These are phyloP conservation scores for Penicillium manginii DNA, from an alignment of 495 filamentous ascomycete genomes.

Conservation along the genomic window DNA sequence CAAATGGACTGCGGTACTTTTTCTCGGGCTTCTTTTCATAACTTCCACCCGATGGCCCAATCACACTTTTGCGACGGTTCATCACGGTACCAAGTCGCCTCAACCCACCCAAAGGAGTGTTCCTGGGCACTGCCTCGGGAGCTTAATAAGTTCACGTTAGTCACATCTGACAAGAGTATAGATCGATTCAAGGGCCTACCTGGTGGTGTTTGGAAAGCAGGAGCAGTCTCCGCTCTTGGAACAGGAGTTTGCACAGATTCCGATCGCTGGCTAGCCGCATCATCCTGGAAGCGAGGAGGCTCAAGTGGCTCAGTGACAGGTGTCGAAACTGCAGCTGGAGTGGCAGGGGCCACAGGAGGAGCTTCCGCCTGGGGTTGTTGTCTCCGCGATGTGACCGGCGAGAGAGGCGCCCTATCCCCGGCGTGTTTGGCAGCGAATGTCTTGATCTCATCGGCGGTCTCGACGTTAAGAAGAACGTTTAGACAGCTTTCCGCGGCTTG, in stretches of 20 bases:
- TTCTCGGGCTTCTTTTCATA: conserved; percentile 52
- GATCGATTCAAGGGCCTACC: conserved; percentile 29
- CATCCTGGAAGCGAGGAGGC: conserved; percentile 50
- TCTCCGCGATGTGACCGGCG: conserved; percentile 22
- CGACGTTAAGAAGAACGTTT: conserved; percentile 83
- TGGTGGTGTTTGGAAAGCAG: conserved; percentile 46
- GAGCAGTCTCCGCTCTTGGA: conserved; percentile 38
- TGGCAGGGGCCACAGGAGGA: conserved; percentile 11
- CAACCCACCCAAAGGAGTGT: conserved; percentile 54
- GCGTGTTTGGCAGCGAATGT: conserved; percentile 68
- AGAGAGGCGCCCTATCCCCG: conserved; percentile 25
- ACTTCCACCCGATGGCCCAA: conserved; percentile 35
- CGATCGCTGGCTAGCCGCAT: conserved; percentile 66
- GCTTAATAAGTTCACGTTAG: conserved; percentile 20
- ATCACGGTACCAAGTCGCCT: conserved; percentile 83
- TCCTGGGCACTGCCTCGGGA: conserved; percentile 41
- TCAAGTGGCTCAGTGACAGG: conserved; percentile 31
- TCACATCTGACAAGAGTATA: conserved; percentile 6
- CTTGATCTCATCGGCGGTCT: conserved; percentile 87
- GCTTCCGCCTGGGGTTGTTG: conserved; percentile 24
- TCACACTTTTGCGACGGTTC: conserved; percentile 59
- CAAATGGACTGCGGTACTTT: conserved; percentile 50
- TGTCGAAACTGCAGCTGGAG: conserved; percentile 23
- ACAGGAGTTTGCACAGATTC: conserved; percentile 11
- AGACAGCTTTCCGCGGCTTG: conserved; percentile 79